Percentiles rank a stretch among this genome's conserved stretches.
phyloP scores from a whole-genome alignment of 768 basidiomycete species.

The Suillus occidentalis region DNA sequence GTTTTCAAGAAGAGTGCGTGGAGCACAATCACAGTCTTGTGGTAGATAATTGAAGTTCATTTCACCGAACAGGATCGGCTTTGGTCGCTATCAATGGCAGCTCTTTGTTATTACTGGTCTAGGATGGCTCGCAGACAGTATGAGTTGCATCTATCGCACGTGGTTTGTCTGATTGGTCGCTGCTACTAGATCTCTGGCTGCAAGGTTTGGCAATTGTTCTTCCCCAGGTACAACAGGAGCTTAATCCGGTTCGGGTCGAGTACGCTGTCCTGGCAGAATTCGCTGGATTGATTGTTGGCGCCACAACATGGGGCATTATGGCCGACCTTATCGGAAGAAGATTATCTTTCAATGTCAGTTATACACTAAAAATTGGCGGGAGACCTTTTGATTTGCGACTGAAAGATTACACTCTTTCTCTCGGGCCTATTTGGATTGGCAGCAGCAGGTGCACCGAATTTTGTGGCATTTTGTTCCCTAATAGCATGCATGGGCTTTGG shows the following conservation, averaged over 20 bases:
- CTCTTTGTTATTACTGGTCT: slow-evolving; percentile 47
- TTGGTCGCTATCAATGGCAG: slow-evolving; percentile 49
- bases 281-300: slow-evolving; percentile 49
- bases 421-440: slow-evolving; percentile 52
- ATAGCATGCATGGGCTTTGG: slow-evolving; percentile 50
- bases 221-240: slow-evolving; percentile 42
- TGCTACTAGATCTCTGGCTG: slow-evolving; percentile 36
- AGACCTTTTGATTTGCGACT: not conserved
- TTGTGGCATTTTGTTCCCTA: slow-evolving; percentile 45
- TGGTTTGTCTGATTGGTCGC: slow-evolving; percentile 9
- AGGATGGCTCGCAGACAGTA: slow-evolving; percentile 53
- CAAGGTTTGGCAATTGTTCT: slow-evolving; percentile 49
- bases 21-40: not conserved
- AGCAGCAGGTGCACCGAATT: slow-evolving; percentile 46
- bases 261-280: slow-evolving; percentile 48
- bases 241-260: slow-evolving; percentile 43
- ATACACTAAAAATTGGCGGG: not conserved
- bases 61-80: slow-evolving; percentile 40
- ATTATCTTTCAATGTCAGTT: slow-evolving; percentile 42
- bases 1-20: slow-evolving; percentile 45
- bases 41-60: slow-evolving; percentile 7
- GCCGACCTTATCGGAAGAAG: slow-evolving; percentile 50
- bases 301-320: slow-evolving; percentile 48
- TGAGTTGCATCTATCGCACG: slow-evolving; percentile 29
- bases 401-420: slow-evolving; percentile 35